Percentiles rank a stretch among this genome's conserved stretches.
phyloP scores from a whole-genome alignment of 345 rosid genomes.

The Reutealis trisperma region DNA sequence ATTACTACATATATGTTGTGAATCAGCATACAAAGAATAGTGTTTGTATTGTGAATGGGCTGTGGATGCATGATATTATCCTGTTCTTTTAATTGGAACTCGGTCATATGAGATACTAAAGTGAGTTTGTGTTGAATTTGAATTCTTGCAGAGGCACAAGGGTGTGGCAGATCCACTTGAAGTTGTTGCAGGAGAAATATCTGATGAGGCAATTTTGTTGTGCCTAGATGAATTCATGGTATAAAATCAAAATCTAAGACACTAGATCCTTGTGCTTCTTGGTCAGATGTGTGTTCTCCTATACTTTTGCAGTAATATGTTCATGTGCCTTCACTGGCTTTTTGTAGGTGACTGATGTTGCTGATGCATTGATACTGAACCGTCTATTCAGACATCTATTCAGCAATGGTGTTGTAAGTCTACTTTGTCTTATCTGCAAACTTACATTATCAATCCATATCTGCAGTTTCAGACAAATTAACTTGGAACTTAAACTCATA shows the following conservation, averaged over 20 bases:
- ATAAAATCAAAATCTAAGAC: slow-evolving; percentile 15
- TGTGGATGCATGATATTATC: background rate
- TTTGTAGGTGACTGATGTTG: slow-evolving; percentile 88
- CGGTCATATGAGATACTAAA: background rate
- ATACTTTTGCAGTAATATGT: slow-evolving; percentile 1
- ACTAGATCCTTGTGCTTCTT: slow-evolving; percentile 5
- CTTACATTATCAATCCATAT: background rate
- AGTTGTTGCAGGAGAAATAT: slow-evolving; percentile 94
- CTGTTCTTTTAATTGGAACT: slow-evolving; percentile 7
- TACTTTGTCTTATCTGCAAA: background rate
- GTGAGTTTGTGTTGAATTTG: slow-evolving; percentile 12
- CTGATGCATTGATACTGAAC: slow-evolving; percentile 93
- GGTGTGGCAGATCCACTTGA: slow-evolving; percentile 97
- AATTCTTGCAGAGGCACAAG: slow-evolving; percentile 74
- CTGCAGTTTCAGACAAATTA: slow-evolving; percentile 12
- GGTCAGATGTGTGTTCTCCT: background rate
- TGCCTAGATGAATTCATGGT: slow-evolving; percentile 99
- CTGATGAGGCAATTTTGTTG: slow-evolving; percentile 82
- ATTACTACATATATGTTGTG: background rate
- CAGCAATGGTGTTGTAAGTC: slow-evolving; percentile 82
- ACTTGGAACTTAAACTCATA: slow-evolving; percentile 20
- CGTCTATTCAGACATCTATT: slow-evolving; percentile 82
- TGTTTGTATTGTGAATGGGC: background rate
- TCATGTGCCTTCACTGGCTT: slow-evolving; percentile 17
- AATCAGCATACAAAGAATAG: background rate